A percentile compares a stretch with the other conserved stretches of the same genome.
Evolutionary conservation across 495 filamentous ascomycete genomes (phyloP).

Genomic region (Staphylotrichum longicolle): DNA sequence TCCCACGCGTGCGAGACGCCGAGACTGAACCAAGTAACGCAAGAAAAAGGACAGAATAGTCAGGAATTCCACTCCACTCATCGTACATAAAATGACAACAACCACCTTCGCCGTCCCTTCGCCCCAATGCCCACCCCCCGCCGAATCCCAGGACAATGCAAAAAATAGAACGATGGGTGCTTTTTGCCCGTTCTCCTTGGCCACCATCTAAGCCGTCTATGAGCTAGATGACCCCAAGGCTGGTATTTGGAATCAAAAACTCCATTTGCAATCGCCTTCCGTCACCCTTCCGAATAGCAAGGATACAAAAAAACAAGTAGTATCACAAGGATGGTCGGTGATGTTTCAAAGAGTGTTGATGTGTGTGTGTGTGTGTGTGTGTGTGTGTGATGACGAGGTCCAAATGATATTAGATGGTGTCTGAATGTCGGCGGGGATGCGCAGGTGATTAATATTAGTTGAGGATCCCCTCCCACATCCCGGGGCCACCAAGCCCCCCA

Average conservation of each 20-base stretch:
- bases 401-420: constrained; percentile 24
- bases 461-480: constrained; percentile 61
- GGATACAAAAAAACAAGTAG: constrained; percentile 34
- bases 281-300: constrained; percentile 15
- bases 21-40: constrained; percentile 23
- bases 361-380: constrained; percentile 17
- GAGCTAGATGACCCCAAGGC: constrained; percentile 34
- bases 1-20: constrained; percentile 16
- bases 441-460: constrained; percentile 28
- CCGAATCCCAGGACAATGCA: constrained; percentile 39
- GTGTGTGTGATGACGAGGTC: constrained; percentile 22
- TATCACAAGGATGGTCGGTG: constrained; percentile 32
- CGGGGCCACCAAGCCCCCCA: constrained; percentile 49
- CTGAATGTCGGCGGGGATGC: constrained; percentile 2
- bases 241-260: constrained; percentile 27
- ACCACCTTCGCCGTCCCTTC: constrained; percentile 26
- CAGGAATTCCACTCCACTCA: constrained; percentile 20
- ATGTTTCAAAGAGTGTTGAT: constrained; percentile 16
- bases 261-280: constrained; percentile 19
- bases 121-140: neutral
- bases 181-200: constrained; percentile 32
- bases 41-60: constrained; percentile 21
- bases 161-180: constrained; percentile 29
- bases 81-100: constrained; percentile 31
- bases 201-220: constrained; percentile 35